A percentile compares a stretch with the other conserved stretches of the same genome.
These are phyloP conservation scores for Flaveria robusta DNA, from an alignment of 129 eudicot species.

Conservation along the genomic window DNA sequence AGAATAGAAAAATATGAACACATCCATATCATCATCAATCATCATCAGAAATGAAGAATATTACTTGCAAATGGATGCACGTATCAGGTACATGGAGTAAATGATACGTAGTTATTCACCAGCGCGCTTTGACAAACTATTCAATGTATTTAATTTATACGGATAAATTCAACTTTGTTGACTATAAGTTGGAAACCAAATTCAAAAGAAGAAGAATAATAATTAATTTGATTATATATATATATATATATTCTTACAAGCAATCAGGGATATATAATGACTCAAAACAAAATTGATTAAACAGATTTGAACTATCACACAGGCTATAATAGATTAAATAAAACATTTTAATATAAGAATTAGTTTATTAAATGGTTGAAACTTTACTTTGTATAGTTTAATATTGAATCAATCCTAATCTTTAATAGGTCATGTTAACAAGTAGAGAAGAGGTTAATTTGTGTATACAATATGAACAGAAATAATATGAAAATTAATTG, in stretches of 20 bases:
- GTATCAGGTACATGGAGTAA: slow-evolving; percentile 20
- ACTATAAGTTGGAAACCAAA: neutral
- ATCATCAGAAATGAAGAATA: neutral
- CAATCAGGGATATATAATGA: neutral
- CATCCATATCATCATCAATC: neutral
- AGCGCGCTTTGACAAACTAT: slow-evolving; percentile 20
- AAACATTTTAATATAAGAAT: too few species aligned
- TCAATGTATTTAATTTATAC: too few species aligned
- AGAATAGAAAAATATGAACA: neutral
- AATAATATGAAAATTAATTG: too few species aligned
- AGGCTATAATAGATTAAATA: too few species aligned
- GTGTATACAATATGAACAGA: too few species aligned
- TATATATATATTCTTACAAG: neutral
- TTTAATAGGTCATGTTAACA: too few species aligned
- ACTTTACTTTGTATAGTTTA: too few species aligned
- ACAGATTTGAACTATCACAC: too few species aligned
- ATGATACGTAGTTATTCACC: slow-evolving; percentile 27
- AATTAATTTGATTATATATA: neutral
- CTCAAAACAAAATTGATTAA: too few species aligned
- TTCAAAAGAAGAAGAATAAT: neutral
- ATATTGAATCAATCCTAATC: too few species aligned
- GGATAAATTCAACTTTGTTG: neutral
- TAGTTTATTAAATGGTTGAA: too few species aligned
- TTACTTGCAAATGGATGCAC: slow-evolving; percentile 21
- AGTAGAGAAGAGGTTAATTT: too few species aligned